These are phyloP conservation scores for Acanthamoeba sp. DNA, from an alignment of 208 protist species.

Conservation along the genomic window DNA sequence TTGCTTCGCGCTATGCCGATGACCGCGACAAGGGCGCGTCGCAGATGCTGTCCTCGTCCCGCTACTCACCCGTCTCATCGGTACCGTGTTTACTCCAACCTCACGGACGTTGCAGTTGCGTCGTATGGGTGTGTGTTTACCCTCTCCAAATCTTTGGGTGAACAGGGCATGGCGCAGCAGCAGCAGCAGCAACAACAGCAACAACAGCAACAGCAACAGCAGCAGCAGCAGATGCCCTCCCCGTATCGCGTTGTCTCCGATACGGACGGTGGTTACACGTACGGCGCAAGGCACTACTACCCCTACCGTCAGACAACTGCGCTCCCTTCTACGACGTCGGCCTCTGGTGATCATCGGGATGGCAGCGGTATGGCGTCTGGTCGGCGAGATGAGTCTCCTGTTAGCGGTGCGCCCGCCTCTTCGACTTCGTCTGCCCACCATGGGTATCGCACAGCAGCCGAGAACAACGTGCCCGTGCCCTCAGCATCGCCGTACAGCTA, in stretches of 20 bases:
- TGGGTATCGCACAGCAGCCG: neutral
- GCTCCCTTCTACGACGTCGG: neutral
- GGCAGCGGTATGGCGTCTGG: too few species aligned
- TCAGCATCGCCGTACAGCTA: slow-evolving; percentile 39
- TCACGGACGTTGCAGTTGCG: neutral
- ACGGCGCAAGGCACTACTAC: neutral
- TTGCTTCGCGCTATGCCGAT: neutral
- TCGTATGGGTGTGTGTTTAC: too few species aligned
- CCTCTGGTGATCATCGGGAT: neutral
- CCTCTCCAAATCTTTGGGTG: too few species aligned
- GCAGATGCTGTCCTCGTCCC: neutral
- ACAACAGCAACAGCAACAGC: neutral
- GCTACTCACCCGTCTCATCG: neutral
- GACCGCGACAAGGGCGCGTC: neutral
- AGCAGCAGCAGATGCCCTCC: neutral
- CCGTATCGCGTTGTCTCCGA: neutral
- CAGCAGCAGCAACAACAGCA: neutral
- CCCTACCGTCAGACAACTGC: slow-evolving; percentile 1
- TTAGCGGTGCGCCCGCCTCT: neutral
- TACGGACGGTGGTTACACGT: neutral
- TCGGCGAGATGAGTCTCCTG: neutral
- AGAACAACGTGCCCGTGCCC: neutral
- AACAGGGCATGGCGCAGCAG: neutral
- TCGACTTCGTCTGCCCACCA: neutral
- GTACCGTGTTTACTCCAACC: neutral